Evolutionary conservation across 495 filamentous ascomycete genomes (phyloP), one percentile per base, ranked within the genome.

Genomic region (Hyaloscypha finlandica): DNA sequence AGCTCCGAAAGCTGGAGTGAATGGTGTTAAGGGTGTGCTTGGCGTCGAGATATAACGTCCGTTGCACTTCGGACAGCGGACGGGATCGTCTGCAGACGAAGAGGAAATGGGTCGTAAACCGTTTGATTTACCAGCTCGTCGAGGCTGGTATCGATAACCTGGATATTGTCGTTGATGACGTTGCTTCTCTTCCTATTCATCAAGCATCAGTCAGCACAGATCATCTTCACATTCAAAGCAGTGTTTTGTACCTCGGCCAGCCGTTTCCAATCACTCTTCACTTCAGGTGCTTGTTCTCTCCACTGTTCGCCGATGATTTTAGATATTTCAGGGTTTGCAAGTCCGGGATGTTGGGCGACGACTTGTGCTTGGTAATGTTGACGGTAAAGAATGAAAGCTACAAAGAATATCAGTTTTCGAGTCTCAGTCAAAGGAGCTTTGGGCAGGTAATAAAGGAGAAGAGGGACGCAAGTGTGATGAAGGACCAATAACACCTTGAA

Each of bases 251-350:
- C 90, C 79, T 96, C 93, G 68, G 95, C 96, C 16, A 97, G 84
- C 64, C 81, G 81, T 76, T 94, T 96, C 96, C 96, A 99, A 72
- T 91, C 84, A 48, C 86, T 85, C 77, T 96, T 97, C 32, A 86
- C 83, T n/a, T 91, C 87, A 37, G 89, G 81, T 5, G 88, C 80
- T 68, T 93, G 86, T 67, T 85, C 81, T 66, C 88, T 85, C 95
- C 95, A 99, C 84, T 92, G 89, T 73, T 94, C 89, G 53, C 96
- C 95, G 73, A 98, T 97, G 70, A 97, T 95, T 78, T 98, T 98
- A 45, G 95, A 98, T 66, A 99, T 97, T 59, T 99, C 93, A 6
- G 95, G 95, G 77, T 99, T 99, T 39, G 96, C 88, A 69, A 97
- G 86, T 52, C 93, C 92, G 6, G 94, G 95, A 74, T 97, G 84